A percentile compares a stretch with the other conserved stretches of the same genome.
These are phyloP conservation scores for Lodderomyces orthopsilosis DNA, from an alignment of 1,139 yeast species.

Conservation along the genomic window DNA sequence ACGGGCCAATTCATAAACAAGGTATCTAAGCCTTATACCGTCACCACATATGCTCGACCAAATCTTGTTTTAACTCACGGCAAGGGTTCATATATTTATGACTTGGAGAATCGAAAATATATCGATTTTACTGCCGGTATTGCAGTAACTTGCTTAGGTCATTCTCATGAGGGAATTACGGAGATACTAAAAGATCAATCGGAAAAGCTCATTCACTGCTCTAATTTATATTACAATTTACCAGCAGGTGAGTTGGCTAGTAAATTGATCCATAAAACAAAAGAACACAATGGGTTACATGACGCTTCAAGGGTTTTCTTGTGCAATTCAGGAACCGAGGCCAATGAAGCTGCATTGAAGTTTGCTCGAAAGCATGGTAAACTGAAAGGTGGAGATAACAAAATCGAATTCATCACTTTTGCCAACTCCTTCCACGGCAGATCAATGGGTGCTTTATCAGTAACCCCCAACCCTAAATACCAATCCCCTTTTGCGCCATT, in stretches of 20 bases:
- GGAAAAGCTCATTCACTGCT: conserved; percentile 70
- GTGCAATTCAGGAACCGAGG: conserved; percentile 94
- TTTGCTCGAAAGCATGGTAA: conserved; percentile 89
- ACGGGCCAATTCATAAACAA: conserved; percentile 35
- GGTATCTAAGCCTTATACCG: conserved; percentile 56
- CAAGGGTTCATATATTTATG: conserved; percentile 71
- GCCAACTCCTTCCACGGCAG: conserved; percentile 92
- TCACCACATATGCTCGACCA: conserved; percentile 84
- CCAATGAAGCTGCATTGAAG: conserved; percentile 95
- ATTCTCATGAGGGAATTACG: conserved; percentile 71
- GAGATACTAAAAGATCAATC: conserved; percentile 72
- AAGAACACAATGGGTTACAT: conserved; percentile 70
- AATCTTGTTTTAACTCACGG: conserved; percentile 67
- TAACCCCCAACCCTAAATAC: conserved; percentile 89
- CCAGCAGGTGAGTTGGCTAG: conserved; percentile 81
- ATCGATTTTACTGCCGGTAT: conserved; percentile 94
- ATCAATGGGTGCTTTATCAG: conserved; percentile 88
- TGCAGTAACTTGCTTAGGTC: conserved; percentile 95
- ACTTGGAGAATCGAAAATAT: conserved; percentile 71
- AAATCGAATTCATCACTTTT: conserved; percentile 80
- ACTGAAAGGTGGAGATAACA: conserved; percentile 49
- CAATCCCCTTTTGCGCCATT: conserved; percentile 88
- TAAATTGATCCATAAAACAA: conserved; percentile 67
- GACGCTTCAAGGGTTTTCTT: conserved; percentile 82
- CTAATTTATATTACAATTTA: conserved; percentile 80